Percentiles rank a stretch among this genome's conserved stretches.
Conservation (phyloP, 139 green algal species). For the Limnomonas spitsbergensis region DNA sequence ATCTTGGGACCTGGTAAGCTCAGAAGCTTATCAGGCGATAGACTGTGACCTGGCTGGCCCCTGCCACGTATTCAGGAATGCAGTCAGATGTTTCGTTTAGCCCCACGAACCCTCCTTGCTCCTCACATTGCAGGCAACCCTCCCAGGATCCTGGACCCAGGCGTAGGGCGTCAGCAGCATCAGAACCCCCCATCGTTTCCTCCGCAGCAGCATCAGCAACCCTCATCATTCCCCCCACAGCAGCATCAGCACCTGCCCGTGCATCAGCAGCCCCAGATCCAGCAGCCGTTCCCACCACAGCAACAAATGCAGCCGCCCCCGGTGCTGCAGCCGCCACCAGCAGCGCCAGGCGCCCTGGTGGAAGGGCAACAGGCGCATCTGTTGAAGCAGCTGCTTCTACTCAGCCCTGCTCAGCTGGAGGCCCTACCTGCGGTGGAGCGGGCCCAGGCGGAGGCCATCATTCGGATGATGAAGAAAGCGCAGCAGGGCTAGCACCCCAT, state of each 20-base stretch:
- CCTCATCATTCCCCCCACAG: not conserved
- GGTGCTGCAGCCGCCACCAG: not conserved
- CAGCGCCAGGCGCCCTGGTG: slow-evolving; percentile 11
- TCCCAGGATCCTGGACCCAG: not conserved
- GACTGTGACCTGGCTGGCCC: not conserved
- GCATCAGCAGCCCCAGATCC: slow-evolving; percentile 14
- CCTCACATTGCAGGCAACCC: not conserved
- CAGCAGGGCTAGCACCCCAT: not conserved
- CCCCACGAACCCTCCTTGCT: not conserved
- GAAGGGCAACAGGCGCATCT: slow-evolving; percentile 19
- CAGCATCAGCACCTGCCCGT: not conserved
- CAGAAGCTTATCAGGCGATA: not conserved
- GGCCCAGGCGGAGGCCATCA: slow-evolving; percentile 79
- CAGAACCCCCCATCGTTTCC: not conserved
- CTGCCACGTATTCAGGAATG: not conserved
- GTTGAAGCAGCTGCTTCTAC: slow-evolving; percentile 55
- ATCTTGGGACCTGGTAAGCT: too few relatives aligned
- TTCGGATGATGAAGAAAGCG: slow-evolving; percentile 60
- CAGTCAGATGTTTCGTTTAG: not conserved
- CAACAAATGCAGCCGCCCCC: slow-evolving; percentile 15
- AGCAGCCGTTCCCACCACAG: slow-evolving; percentile 16
- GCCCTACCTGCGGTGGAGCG: slow-evolving; percentile 77
- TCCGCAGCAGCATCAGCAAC: not conserved
- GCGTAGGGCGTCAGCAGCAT: not conserved
- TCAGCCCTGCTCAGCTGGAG: slow-evolving; percentile 85